A percentile compares a stretch with the other conserved stretches of the same genome.
Evolutionary conservation across 768 basidiomycete species (phyloP).

Genomic region (Boletales sp.): DNA sequence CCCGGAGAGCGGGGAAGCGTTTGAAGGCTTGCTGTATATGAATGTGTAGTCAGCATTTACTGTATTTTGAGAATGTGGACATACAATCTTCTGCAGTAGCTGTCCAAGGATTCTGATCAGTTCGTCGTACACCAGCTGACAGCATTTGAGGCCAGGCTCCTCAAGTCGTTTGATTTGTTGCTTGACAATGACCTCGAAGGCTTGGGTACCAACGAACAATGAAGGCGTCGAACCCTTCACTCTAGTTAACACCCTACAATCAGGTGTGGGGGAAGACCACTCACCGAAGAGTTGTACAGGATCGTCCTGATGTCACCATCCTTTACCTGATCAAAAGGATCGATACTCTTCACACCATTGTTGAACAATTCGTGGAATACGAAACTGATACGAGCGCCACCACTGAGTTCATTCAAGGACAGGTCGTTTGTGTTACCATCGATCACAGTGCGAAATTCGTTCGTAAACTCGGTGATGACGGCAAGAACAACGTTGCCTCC

Average conservation of each 20-base stretch:
- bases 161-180: conserved; percentile 97
- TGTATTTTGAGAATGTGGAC: conserved; percentile 22
- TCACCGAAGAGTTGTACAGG: conserved; percentile 94
- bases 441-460: conserved; percentile 94
- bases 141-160: conserved; percentile 91
- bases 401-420: conserved; percentile 93
- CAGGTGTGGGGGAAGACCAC: conserved; percentile 27
- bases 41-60: conserved; percentile 1
- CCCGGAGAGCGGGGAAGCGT: conserved; percentile 93
- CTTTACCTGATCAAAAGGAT: conserved; percentile 98
- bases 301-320: conserved; percentile 96
- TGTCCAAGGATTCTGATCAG: conserved; percentile 94
- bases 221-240: conserved; percentile 89
- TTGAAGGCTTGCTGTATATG: conserved; percentile 82
- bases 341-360: conserved; percentile 91
- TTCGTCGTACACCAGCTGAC: conserved; percentile 94
- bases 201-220: conserved; percentile 93
- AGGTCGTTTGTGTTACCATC: conserved; percentile 98
- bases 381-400: conserved; percentile 97
- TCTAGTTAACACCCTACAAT: background rate
- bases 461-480: conserved; percentile 98
- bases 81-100: conserved; percentile 82
- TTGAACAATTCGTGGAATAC: conserved; percentile 99
- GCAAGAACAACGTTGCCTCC: conserved; percentile 90
- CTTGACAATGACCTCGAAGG: conserved; percentile 98